Evolutionary conservation across 495 filamentous ascomycete genomes (phyloP), one percentile per base, ranked within the genome.

Genomic region (Aspergillus leporis): DNA sequence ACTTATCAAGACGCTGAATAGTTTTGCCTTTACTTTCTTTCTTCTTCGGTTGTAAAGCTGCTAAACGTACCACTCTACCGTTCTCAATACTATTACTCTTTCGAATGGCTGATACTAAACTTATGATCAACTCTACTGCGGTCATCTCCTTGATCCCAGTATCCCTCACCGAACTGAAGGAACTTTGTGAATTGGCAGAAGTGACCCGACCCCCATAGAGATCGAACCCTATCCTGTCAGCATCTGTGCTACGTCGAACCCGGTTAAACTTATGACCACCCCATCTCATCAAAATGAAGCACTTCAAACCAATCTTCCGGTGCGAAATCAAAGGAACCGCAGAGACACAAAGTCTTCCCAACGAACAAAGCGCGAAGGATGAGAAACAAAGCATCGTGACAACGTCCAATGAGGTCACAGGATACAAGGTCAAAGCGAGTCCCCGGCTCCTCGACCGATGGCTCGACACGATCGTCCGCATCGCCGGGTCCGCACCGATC

Each of bases 391-490:
- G 34, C 34, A 36, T 36, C 34, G 9, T 4, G 34, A 36, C 34
- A 36, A 36, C 34, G 2, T 2, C 34, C 13, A 8, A 14, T 8
- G 34, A 36, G 9, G 34, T 36, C 34, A 36, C 34, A 10, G 34
- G 34, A 4, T 36, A 36, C 34, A 36, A 36, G 13, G 34, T 36
- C 34, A 36, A 36, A 36, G 34, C 34, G 4, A 36, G 34, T 36
- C 34, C 34, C 13, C 34, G 34, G 13, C 34, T 64, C 0, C 47
- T 74, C 13, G 69, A 74, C 47, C 69, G 71, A 23, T 74, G 69
- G 71, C 64, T 74, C 0, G 71, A 74, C 46, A 53, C 25, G 5
- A 45, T 64, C 5, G 71, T 74, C 7, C 55, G 59, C 10, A 30
- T 63, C 0, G 68, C 72, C 22, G 72, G 72, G 0, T 73, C 72